Conservation (phyloP, 2,329 filamentous ascomycete genomes). For the Sphaerulina populicola region DNA sequence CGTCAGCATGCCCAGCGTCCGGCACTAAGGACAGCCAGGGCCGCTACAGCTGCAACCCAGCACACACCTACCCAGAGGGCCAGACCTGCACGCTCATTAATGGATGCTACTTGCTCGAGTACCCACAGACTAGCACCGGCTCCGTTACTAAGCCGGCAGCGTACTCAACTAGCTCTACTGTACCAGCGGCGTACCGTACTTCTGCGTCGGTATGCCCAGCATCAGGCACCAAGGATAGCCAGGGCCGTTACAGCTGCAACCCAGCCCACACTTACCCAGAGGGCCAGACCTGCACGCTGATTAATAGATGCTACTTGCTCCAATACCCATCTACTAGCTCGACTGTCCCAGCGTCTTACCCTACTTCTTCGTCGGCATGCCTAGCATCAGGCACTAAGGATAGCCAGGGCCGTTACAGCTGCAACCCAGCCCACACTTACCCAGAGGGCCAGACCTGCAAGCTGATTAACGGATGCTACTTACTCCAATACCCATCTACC, state of each 20-base stretch:
- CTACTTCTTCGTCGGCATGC: not conserved
- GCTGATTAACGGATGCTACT: constrained; percentile 12
- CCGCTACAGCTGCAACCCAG: constrained; percentile 16
- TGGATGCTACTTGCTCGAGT: constrained; percentile 3
- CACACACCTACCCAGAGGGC: constrained; percentile 17
- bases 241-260: constrained; percentile 14
- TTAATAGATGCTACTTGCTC: constrained; percentile 7
- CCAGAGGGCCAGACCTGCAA: constrained; percentile 16
- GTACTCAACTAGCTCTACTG: not conserved
- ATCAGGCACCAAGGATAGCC: not conserved
- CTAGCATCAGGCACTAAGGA: constrained; percentile 1
- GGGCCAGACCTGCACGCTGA: constrained; percentile 14
- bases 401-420: constrained; percentile 4
- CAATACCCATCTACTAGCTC: constrained; percentile 1
- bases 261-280: constrained; percentile 19
- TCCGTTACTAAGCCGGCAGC: not conserved
- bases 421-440: constrained; percentile 17
- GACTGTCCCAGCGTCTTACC: not conserved
- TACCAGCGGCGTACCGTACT: constrained; percentile 8
- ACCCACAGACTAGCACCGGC: not conserved
- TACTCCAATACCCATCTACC: constrained; percentile 9
- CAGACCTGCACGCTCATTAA: constrained; percentile 14
- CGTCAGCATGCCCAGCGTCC: constrained; percentile 1
- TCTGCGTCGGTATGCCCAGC: constrained; percentile 3
- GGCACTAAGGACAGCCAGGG: constrained; percentile 2